Base-by-base conservation (phyloP, 805 yeast genomes). In the Teunomyces cretensis region DNA sequence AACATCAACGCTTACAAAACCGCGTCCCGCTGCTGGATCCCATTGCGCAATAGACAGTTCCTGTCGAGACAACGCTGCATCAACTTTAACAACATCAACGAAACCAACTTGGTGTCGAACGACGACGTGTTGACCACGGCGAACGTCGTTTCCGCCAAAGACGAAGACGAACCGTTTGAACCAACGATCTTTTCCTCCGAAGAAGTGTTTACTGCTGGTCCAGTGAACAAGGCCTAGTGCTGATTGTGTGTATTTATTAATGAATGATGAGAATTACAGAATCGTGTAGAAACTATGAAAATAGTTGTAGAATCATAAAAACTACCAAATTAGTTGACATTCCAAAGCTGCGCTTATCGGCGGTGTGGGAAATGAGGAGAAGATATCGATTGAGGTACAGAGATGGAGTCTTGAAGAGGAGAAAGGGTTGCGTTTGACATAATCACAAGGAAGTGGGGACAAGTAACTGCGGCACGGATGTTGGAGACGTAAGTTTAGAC, bases 1-100 rank as follows among this genome's bases (percentile, higher is more conserved):
- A 35, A 35, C 28, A 35, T 35, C n/a, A 35, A 35, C 28, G 28
- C 69, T 14, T 62, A 59, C 57, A 69, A 65, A 53, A 71, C 76
- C 39, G 72, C 75, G 43, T 57, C 74, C 39, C 66, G 73, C 48
- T 69, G 74, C 55, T 71, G 75, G 75, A 53, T 71, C 19, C 72
- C 73, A 38, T 51, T 56, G 31, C 62, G 60, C 40, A 53, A 52
- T 40, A 61, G 75, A 50, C 57, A 50, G 45, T 70, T 69, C 39
- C 67, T 74, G 27, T 65, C 72, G 1, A 59, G 57, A 44, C 72
- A 68, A 46, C 59, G 71, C 49, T 59, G 56, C 33, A 57, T 69
- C 31, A 64, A 65, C 57, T 58, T 67, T 46, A 67, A 65, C 59
- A 65, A 60, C 47, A 44, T 54, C 30, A 57, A 59, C 38, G 70